phyloP scores from a whole-genome alignment of 2,329 filamentous ascomycete genomes.

The Hypoxylon sp. region DNA sequence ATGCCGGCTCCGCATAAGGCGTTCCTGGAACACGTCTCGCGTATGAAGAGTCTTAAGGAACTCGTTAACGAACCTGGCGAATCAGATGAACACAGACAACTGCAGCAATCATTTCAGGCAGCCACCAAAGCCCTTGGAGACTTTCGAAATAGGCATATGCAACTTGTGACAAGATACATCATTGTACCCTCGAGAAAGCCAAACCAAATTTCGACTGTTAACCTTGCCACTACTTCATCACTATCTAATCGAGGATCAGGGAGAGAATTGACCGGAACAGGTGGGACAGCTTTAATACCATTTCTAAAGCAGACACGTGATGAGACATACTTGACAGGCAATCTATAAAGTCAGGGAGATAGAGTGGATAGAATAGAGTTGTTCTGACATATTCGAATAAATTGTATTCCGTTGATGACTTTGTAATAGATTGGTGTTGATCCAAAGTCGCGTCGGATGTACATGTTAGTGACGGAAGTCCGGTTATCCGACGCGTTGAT shows the following conservation, averaged over 20 bases:
- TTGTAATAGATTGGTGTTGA: not conserved
- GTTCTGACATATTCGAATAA: not conserved
- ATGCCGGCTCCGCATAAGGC: slow-evolving; percentile 89
- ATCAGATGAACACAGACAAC: slow-evolving; percentile 65
- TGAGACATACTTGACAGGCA: slow-evolving; percentile 72
- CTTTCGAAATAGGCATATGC: slow-evolving; percentile 88
- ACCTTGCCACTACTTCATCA: slow-evolving; percentile 64
- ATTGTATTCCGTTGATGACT: not conserved
- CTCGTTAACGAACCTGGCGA: slow-evolving; percentile 71
- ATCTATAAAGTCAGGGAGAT: not conserved
- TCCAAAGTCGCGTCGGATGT: not conserved
- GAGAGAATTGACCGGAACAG: slow-evolving; percentile 80
- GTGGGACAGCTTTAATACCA: slow-evolving; percentile 87
- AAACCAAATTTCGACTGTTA: slow-evolving; percentile 54
- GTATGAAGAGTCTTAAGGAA: slow-evolving; percentile 80
- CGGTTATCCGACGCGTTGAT: slow-evolving; percentile 15
- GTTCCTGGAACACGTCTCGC: slow-evolving; percentile 80
- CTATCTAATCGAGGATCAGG: slow-evolving; percentile 34
- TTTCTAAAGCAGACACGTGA: slow-evolving; percentile 92
- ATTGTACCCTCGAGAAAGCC: slow-evolving; percentile 77
- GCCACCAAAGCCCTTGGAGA: slow-evolving; percentile 81
- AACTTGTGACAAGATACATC: slow-evolving; percentile 92
- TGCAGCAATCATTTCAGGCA: slow-evolving; percentile 72
- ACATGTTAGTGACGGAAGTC: slow-evolving; percentile 18
- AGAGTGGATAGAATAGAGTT: not conserved